Conservation (phyloP, 2,329 filamentous ascomycete species). For the Xylariaceae sp. region DNA sequence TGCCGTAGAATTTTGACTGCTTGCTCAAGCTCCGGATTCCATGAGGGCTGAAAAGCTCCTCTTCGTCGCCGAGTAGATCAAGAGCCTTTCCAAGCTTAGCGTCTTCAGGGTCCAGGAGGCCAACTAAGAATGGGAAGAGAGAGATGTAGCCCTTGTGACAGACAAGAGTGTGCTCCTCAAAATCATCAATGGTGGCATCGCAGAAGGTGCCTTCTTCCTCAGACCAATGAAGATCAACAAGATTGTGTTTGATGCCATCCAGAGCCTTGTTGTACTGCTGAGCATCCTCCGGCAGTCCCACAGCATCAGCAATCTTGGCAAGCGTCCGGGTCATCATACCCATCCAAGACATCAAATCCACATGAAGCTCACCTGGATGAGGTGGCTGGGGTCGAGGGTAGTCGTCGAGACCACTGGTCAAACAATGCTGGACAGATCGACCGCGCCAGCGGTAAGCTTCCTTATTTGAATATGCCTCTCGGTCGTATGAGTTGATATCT, state of each 20-base stretch:
- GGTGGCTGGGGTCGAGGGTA: constrained; percentile 92
- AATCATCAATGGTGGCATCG: constrained; percentile 92
- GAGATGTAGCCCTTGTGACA: constrained; percentile 98
- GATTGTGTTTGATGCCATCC: constrained; percentile 75
- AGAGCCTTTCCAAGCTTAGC: constrained; percentile 70
- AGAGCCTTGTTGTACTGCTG: constrained; percentile 68
- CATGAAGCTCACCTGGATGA: constrained; percentile 91
- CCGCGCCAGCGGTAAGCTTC: constrained; percentile 96
- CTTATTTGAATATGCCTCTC: constrained; percentile 79
- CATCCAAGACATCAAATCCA: constrained; percentile 94
- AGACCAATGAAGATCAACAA: constrained; percentile 92
- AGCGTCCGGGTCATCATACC: constrained; percentile 93
- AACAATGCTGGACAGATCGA: constrained; percentile 77
- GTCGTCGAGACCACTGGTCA: constrained; percentile 93
- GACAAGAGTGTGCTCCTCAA: constrained; percentile 82
- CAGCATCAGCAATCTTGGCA: constrained; percentile 68
- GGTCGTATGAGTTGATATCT: constrained; percentile 87
- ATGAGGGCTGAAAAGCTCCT: constrained; percentile 84
- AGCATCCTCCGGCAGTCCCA: constrained; percentile 74
- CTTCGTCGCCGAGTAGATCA: constrained; percentile 72
- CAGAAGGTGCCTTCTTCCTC: constrained; percentile 79
- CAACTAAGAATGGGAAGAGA: constrained; percentile 86
- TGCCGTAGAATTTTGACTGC: constrained; percentile 78
- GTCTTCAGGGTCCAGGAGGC: constrained; percentile 70
- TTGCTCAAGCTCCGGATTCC: constrained; percentile 89